These are phyloP conservation scores for Didymella keratinophila DNA, from an alignment of 2,329 filamentous ascomycete species.

Conservation along the genomic window DNA sequence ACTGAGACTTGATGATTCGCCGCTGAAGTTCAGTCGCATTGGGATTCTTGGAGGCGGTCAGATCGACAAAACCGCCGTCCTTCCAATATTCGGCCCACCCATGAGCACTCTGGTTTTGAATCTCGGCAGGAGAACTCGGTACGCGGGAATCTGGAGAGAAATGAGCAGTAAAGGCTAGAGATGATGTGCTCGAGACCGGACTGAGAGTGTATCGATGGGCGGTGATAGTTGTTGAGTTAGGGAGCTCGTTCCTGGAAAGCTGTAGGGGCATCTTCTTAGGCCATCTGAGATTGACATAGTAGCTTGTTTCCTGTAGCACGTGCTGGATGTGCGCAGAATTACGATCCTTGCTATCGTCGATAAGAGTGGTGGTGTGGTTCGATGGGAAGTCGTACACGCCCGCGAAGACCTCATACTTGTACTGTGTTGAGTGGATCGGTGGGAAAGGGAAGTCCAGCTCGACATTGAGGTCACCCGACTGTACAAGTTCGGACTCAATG, in stretches of 20 bases:
- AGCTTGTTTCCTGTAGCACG: conserved; percentile 53
- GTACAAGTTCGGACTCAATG: conserved; percentile 55
- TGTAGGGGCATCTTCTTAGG: conserved; percentile 44
- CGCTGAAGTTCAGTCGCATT: conserved; percentile 60
- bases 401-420: conserved; percentile 55
- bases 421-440: conserved; percentile 41
- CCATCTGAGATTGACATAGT: conserved; percentile 55
- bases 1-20: conserved; percentile 61
- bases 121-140: conserved; percentile 29
- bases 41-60: conserved; percentile 50
- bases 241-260: conserved; percentile 46
- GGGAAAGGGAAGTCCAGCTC: conserved; percentile 63
- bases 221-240: conserved; percentile 53
- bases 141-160: conserved; percentile 38
- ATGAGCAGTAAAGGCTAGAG: conserved; percentile 33
- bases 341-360: conserved; percentile 29
- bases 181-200: conserved; percentile 12
- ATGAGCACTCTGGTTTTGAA: conserved; percentile 42
- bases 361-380: conserved; percentile 54
- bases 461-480: conserved; percentile 50
- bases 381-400: conserved; percentile 58
- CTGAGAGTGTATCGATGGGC: conserved; percentile 38
- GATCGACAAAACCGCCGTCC: conserved; percentile 60
- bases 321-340: conserved; percentile 55
- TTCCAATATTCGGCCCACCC: conserved; percentile 61